Evolutionary conservation across 2,329 filamentous ascomycete genomes (phyloP), one percentile per base, ranked within the genome.

Genomic region (Furcasterigmium furcatum): DNA sequence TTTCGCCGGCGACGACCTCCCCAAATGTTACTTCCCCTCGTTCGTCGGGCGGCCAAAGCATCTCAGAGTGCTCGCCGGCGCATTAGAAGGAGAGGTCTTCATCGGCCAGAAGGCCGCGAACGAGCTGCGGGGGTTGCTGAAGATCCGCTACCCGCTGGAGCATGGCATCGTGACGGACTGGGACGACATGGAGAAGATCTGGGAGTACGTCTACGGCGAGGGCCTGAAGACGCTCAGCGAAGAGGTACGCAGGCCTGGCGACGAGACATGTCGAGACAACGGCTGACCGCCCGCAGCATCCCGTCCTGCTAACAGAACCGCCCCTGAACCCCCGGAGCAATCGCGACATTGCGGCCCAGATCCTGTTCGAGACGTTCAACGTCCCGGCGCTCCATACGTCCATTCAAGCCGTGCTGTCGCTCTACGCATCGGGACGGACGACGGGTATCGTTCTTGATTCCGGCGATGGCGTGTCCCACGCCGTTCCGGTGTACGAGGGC

Each of bases 101-200:
- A 96, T 99, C 64, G 94, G 94, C 43, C 86, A 91, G 58, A 86
- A 90, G 66, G 82, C 82, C 16, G 91, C 92, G 48, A 88, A 91
- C 57, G 91, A 97, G 62, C 77, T 96, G 60, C 84, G 92, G 60
- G 94, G 94, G 4, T 74, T 99, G 50, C 78, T 99, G 57, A 99
- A 97, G 79, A 96, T 99, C 58, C 80, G 84, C 54, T 97, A 97
- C 65, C 94, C 94, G 38, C 74, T 99, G 45, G 94, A 97, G 72
- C 94, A 99, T 66, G 94, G 94, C 57, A 95, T 99, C 59, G 94
- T 99, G 52, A 99, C 94, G 56, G 91, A 99, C 68, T 99, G 94
- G 94, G 94, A 97, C 64, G 94, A 99, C 63, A 99, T 99, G 94
- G 94, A 99, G 75, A 85, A 90, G 72, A 99, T 99, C 70, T 99